Evolutionary conservation across 108 stramenopile genomes (phyloP).

Genomic region (Nannochloropsis gaditana): DNA sequence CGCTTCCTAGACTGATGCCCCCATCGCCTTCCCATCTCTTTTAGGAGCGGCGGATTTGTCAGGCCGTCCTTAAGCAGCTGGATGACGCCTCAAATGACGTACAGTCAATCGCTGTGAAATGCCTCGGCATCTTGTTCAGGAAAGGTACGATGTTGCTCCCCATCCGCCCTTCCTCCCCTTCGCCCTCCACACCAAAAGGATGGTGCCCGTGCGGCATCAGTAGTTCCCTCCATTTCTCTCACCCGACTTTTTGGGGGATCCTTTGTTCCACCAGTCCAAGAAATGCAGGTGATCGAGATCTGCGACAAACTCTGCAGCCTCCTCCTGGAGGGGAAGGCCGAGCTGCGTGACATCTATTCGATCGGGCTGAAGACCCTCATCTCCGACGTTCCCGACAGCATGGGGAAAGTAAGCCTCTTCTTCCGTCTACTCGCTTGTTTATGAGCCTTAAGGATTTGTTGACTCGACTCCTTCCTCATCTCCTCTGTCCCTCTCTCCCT

Average conservation of each 20-base stretch:
- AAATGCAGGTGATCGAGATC: slow-evolving; percentile 54
- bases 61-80: slow-evolving; percentile 74
- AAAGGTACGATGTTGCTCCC: slow-evolving; percentile 47
- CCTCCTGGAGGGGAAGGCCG: slow-evolving; percentile 83
- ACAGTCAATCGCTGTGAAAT: slow-evolving; percentile 94
- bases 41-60: slow-evolving; percentile 61
- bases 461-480: background rate
- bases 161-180: background rate
- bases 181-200: background rate
- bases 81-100: slow-evolving; percentile 92
- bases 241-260: background rate
- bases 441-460: no score
- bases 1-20: background rate
- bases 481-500: background rate
- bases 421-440: background rate
- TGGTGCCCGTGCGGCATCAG: background rate
- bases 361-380: slow-evolving; percentile 95
- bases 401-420: slow-evolving; percentile 58
- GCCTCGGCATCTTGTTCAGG: slow-evolving; percentile 77
- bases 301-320: slow-evolving; percentile 78
- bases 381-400: slow-evolving; percentile 71
- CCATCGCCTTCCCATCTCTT: background rate
- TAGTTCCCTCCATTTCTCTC: background rate
- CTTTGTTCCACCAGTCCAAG: background rate
- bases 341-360: slow-evolving; percentile 91